Evolutionary conservation across 352 stramenopile species (phyloP), one percentile per base, ranked within the genome.

Genomic region (Phytophthora ramorum): DNA sequence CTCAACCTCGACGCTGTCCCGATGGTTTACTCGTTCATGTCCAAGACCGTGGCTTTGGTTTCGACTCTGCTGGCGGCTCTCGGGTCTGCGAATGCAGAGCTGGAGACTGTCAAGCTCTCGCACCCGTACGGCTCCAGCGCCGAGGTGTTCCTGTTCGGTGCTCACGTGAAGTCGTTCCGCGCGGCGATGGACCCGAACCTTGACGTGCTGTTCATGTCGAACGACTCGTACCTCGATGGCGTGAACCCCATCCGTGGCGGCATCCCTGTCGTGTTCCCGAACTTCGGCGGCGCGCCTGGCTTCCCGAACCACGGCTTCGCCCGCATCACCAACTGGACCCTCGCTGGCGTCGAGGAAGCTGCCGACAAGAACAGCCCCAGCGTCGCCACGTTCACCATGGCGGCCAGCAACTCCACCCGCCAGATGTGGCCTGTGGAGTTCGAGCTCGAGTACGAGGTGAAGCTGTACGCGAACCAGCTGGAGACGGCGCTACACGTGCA

Each of bases 221-320:
- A 79, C 5, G 78, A 95, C 69, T 85, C 89, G 19, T 79, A 76
- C 17, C 58, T 93, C 20, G 79, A 98, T 65, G 86, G 89, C 40
- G 79, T 62, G 28, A 97, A 96, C 63, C 78, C 93, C 16, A 92
- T 97, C 53, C 78, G 91, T 12, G 92, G 93, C 35, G 92, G 92
- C 12, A 95, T 98, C 28, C 93, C 93, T 1, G 51, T 98, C 2
- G 88, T 97, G 13, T 98, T 98, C 71, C 93, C 93, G 20, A 85
- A 97, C 64, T 98, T 98, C 73, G 91, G 88, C 28, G 58, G 44
- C 16, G 67, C 70, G 0, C 41, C 53, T 2, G 71, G 59, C 44
- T 87, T 92, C 51, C 83, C 85, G 1, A 84, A 90, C 48, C 92
- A 98, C 73, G 93, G 92, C 17, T 97, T 97, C 73, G 81, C 91